Evolutionary conservation across 768 basidiomycete genomes (phyloP), one percentile per base, ranked within the genome.

Genomic region (Boletus rubroflammeus): DNA sequence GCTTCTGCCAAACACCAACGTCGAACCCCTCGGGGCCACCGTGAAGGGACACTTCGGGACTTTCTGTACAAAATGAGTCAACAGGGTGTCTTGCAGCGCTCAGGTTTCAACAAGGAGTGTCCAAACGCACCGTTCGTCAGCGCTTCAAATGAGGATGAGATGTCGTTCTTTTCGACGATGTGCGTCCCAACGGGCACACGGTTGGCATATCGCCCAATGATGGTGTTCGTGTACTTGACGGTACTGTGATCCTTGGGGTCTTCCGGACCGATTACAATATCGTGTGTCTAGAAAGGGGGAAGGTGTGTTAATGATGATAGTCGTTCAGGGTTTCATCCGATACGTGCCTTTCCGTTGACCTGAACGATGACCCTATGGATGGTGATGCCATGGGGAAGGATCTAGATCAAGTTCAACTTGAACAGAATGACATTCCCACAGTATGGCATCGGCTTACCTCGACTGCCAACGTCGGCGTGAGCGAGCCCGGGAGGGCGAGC

Each of bases 211-310:
- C 87, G 75, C 28, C 88, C 88, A 47, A 90, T 76, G 63, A 88
- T 76, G 10, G 83, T 81, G 70, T 90, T 89, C 43, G 79, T 82
- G 70, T 90, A 90, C 69, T 83, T 85, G 66, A 85, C 79, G 11
- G 66, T 69, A 31, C 74, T 66, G 66, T 89, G 86, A 55, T 76
- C 81, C 57, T 76, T 62, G 47, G 86, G 81, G 41, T 74, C 69
- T 71, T 88, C 83, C 36, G 88, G 88, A 17, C 87, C 88, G 59
- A 88, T 77, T 40, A 90, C 81, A 54, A 90, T 78, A 67, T 90
- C 88, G 70, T 90, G 85, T 6, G 84, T 86, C 86, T 88, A 59
- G 6, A 28, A 45, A 19, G 36, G 28, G 4, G 1, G 23, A 25
- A 3, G 23, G 26, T 21, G 9, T 31, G 7, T 38, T n/a, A 14